phyloP scores from a whole-genome alignment of 164 flowering plant genomes.

The Chimonanthus praecox region DNA sequence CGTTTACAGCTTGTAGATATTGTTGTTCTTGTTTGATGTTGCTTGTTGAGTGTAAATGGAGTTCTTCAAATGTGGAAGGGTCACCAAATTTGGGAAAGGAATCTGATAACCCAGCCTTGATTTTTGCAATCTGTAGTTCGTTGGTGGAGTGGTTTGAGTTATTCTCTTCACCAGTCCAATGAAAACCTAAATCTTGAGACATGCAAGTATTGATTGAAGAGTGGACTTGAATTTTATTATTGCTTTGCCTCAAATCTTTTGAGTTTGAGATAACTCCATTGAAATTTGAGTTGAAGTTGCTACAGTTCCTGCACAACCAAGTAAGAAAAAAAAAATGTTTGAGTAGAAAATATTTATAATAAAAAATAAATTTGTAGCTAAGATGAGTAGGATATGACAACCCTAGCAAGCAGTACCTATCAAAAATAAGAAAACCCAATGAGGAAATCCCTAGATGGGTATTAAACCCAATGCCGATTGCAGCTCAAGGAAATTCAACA shows the following conservation, averaged over 20 bases:
- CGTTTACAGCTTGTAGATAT: conserved; percentile 25
- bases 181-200: conserved; percentile 38
- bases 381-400: neutral
- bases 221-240: conserved; percentile 15
- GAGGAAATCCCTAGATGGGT: too few species aligned
- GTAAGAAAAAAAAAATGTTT: neutral
- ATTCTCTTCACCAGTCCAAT: conserved; percentile 29
- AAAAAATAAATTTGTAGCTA: neutral
- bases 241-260: conserved; percentile 24
- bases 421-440: neutral
- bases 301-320: conserved; percentile 16
- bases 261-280: conserved; percentile 19
- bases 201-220: conserved; percentile 29
- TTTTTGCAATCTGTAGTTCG: conserved; percentile 28
- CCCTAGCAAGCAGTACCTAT: neutral
- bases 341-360: neutral
- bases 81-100: conserved; percentile 28
- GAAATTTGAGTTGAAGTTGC: conserved; percentile 13
- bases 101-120: conserved; percentile 37
- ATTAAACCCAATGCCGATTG: too few species aligned
- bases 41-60: conserved; percentile 17
- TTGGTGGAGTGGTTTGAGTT: conserved; percentile 22
- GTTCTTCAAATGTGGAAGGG: conserved; percentile 8
- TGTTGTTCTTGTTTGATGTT: conserved; percentile 19
- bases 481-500: too few species aligned